These are phyloP conservation scores for Sarcodon aspratus DNA, from an alignment of 768 basidiomycete genomes.

Conservation along the genomic window DNA sequence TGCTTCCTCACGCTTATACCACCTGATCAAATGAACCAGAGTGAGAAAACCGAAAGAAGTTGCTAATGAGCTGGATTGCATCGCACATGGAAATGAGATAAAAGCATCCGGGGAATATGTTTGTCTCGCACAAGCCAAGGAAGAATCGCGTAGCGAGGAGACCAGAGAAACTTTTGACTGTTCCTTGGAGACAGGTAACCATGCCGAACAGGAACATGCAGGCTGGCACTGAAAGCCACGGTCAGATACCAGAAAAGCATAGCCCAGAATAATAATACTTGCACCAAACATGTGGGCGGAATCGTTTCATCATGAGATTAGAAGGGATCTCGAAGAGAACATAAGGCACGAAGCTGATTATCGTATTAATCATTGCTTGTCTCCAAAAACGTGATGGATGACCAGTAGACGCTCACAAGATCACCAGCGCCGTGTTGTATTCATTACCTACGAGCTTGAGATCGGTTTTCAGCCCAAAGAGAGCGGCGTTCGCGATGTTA, in stretches of 20 bases:
- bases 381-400: background rate
- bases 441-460: conserved; percentile 14
- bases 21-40: conserved; percentile 8
- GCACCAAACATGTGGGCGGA: conserved; percentile 25
- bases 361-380: background rate
- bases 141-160: conserved; percentile 27
- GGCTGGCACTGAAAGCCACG: conserved; percentile 14
- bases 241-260: background rate
- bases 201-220: conserved; percentile 27
- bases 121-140: conserved; percentile 20
- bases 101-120: conserved; percentile 20
- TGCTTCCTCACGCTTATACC: conserved; percentile 25
- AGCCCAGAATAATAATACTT: conserved; percentile 2
- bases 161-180: conserved; percentile 20
- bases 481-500: conserved; percentile 20
- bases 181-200: conserved; percentile 20
- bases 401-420: conserved; percentile 13
- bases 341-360: conserved; percentile 19
- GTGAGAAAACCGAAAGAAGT: background rate
- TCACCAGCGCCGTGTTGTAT: conserved; percentile 19
- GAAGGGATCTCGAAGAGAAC: conserved; percentile 25
- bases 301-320: conserved; percentile 19
- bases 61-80: background rate
- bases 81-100: conserved; percentile 19
- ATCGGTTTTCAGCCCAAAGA: conserved; percentile 19